Base-by-base conservation (phyloP, 176 grass and related monocot species). In the Aegilops speltoides region DNA sequence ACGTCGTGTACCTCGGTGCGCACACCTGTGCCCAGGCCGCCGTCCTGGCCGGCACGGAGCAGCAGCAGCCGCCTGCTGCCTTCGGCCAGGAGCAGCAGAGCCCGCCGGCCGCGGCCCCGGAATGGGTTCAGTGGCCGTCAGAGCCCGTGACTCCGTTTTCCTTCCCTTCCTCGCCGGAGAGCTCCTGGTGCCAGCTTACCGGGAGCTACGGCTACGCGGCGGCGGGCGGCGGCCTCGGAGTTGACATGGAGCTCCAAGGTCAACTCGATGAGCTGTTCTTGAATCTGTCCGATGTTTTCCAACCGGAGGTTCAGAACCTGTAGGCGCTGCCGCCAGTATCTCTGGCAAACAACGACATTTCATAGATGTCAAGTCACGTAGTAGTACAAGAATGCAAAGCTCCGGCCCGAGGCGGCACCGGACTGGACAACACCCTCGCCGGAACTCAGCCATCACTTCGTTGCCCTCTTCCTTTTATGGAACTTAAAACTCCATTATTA, bases 1-100 rank as follows among this genome's bases (percentile, higher is more conserved):
- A 99, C 78, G 89, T 99, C 87, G 87, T 91, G 12, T 99, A 99
- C 88, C 28, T 76, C 29, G 94, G 90, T 8, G 64, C 13, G 14
- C 97, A 99, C 84, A 88, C 87, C 65, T 99, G 97, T 79, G 76
- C 23, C 16, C 88, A 87, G 78, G 85, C 33, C 34, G 4, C 36
- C 20, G 13, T 20, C 3, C 12, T 48, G 15, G 7, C 12, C 66
- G 3, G 3, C 17, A 12, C 77, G 3, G 81, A 83, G n/a, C 43
- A 17, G 32, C 64, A 24, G 50, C 32, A 9, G 45, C 77, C 15
- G 3, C 70, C 60, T 32, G 65, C 60, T 24, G 65, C 10, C 3
- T 48, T 25, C 24, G 57, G 25, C 54, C 52, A 36, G 65, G 28
- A 73, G 31, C 64, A 62, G 31, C 70, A 69, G 28, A 81, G 36